Base-by-base conservation (phyloP, 371 early-diverging fungal genomes). In the Gilbertella persicaria region DNA sequence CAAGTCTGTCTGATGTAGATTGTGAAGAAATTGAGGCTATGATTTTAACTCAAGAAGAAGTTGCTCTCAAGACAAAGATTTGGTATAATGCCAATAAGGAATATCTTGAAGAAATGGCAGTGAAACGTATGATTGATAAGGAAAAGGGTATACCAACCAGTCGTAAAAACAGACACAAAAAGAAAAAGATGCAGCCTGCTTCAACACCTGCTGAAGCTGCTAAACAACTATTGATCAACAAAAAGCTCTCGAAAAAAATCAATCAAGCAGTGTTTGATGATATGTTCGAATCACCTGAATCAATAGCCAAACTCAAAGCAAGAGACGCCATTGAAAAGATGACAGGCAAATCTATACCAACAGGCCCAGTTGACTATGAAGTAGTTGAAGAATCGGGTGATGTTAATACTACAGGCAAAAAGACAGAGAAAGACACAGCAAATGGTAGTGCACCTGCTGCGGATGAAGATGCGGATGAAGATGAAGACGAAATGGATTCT, bases 31-130 rank as follows among this genome's bases (percentile, higher is more conserved):
- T 93, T 36, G 79, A 79, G 12, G 78, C 75, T 24, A 78, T 85
- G 52, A 71, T 93, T 9, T 64, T 95, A 29, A 83, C 78, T 5
- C 81, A 84, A 1, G 86, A 85, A 2, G 96, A 97, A 64, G 84
- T 90, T 6, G 79, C 75, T 33, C 55, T 85, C 26, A 95, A 95
- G 64, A 87, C 88, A 0, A 75, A 73, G 50, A 74, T 94, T 17
- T 97, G 97, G 97, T 88, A 82, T 58, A 85, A 82, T 29, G 83
- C 86, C 35, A 94, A 97, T 73, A 83, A 85, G 55, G 94, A 94
- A 26, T 96, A 88, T 67, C 66, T 93, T n/a, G 80, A 80, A 43
- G 89, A 87, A 53, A 86, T 89, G 58, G 86, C 83, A 45, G 79
- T 83, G 36, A 77, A 50, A 47, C 70, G 57, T 43, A 71, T 55